Conservation (phyloP, 108 stramenopile genomes). For the Nitzschia sp. region DNA sequence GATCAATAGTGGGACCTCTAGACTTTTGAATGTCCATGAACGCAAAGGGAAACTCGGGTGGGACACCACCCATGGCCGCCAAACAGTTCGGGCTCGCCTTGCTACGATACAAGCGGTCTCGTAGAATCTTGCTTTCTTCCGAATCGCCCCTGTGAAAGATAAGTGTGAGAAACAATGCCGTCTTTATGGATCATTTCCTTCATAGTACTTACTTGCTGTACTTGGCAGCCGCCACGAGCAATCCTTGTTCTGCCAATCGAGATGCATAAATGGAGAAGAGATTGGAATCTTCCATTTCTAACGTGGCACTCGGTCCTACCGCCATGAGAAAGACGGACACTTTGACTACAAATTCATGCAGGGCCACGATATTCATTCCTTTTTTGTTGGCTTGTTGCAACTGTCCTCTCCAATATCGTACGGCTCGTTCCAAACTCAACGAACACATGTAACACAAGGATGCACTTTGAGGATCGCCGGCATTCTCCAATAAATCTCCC, state of each 20-base stretch:
- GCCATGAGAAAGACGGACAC: slow-evolving; percentile 85
- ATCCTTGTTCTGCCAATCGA: slow-evolving; percentile 90
- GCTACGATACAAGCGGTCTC: slow-evolving; percentile 75
- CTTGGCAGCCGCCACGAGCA: slow-evolving; percentile 84
- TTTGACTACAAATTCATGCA: slow-evolving; percentile 93
- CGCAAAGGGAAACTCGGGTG: slow-evolving; percentile 79
- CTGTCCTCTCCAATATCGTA: slow-evolving; percentile 82
- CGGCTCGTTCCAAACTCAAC: slow-evolving; percentile 82
- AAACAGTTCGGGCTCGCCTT: slow-evolving; percentile 58
- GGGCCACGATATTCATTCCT: slow-evolving; percentile 64
- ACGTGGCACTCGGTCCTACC: slow-evolving; percentile 41
- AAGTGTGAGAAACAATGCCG: neutral
- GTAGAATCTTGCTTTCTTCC: slow-evolving; percentile 60
- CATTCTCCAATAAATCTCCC: slow-evolving; percentile 84
- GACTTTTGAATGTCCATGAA: slow-evolving; percentile 59
- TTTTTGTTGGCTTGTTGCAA: slow-evolving; percentile 55
- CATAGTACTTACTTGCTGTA: slow-evolving; percentile 45
- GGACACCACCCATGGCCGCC: slow-evolving; percentile 53
- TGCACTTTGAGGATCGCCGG: slow-evolving; percentile 78
- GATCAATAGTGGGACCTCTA: slow-evolving; percentile 31
- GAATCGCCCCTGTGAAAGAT: slow-evolving; percentile 30
- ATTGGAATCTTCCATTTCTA: slow-evolving; percentile 66
- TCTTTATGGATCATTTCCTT: neutral
- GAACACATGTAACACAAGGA: slow-evolving; percentile 96
- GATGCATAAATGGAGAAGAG: slow-evolving; percentile 87